These are phyloP conservation scores for Datisca glomerata DNA, from an alignment of 306 rosid species.

Conservation along the genomic window DNA sequence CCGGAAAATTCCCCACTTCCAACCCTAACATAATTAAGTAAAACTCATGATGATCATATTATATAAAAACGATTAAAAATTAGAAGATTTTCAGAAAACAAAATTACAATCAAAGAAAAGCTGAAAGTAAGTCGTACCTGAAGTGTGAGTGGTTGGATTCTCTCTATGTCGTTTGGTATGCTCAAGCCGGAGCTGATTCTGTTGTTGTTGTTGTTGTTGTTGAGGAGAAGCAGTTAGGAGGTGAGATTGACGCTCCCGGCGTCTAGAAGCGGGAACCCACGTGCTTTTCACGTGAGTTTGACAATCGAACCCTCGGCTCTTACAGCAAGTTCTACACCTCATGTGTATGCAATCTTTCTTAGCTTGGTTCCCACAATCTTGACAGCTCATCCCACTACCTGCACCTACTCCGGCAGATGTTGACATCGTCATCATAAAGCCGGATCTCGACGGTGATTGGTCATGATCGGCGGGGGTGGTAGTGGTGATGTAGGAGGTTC, in stretches of 20 bases:
- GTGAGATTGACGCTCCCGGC: slow-evolving; percentile 66
- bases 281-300: slow-evolving; percentile 82
- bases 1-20: slow-evolving; percentile 60
- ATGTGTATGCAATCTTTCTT: slow-evolving; percentile 81
- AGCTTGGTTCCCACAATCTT: slow-evolving; percentile 95
- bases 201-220: slow-evolving; percentile 18
- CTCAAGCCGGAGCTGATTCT: slow-evolving; percentile 20
- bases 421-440: slow-evolving; percentile 26
- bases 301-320: slow-evolving; percentile 83
- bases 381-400: slow-evolving; percentile 63
- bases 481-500: slow-evolving; percentile 27
- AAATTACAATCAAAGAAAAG: slow-evolving; percentile 1
- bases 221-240: slow-evolving; percentile 4
- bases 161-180: slow-evolving; percentile 46
- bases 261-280: slow-evolving; percentile 83
- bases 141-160: slow-evolving; percentile 23
- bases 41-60: too few relatives aligned
- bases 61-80: neutral
- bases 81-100: slow-evolving; percentile 1
- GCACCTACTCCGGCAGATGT: slow-evolving; percentile 16
- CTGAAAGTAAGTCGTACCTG: slow-evolving; percentile 22
- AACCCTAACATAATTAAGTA: slow-evolving; percentile 49
- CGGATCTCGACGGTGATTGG: slow-evolving; percentile 56
- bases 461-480: too few relatives aligned
- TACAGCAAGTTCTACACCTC: slow-evolving; percentile 91